Conservation (phyloP, 257 asterid species). For the Solanum corneliomulleri region DNA sequence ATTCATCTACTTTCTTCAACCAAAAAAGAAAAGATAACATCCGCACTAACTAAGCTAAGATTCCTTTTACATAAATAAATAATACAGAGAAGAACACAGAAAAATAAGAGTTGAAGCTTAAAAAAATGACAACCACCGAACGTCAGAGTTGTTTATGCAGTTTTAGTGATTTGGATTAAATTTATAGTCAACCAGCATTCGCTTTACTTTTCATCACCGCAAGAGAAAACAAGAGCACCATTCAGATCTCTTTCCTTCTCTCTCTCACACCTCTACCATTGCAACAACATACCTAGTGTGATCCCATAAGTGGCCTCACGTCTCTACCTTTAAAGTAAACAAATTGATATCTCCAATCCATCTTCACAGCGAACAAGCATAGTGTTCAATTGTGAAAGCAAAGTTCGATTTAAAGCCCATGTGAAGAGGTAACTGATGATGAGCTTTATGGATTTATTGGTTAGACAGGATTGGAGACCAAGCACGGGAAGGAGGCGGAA, state of each 20-base stretch:
- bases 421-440: background rate
- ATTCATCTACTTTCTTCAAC: background rate
- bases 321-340: background rate
- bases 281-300: background rate
- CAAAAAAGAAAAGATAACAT: background rate
- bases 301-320: background rate
- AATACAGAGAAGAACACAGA: background rate
- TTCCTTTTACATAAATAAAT: background rate
- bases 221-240: background rate
- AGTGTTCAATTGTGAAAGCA: background rate
- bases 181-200: background rate
- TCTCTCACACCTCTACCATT: background rate
- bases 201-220: background rate
- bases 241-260: background rate
- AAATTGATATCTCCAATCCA: background rate
- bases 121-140: background rate
- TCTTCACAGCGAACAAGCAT: background rate
- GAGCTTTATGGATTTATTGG: background rate
- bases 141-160: background rate
- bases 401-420: background rate
- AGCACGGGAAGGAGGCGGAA: background rate
- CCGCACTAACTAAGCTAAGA: background rate
- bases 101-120: background rate
- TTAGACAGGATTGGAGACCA: background rate
- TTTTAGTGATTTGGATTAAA: background rate